Conservation (phyloP, 495 filamentous ascomycete species). For the Penicillium desertorum region DNA sequence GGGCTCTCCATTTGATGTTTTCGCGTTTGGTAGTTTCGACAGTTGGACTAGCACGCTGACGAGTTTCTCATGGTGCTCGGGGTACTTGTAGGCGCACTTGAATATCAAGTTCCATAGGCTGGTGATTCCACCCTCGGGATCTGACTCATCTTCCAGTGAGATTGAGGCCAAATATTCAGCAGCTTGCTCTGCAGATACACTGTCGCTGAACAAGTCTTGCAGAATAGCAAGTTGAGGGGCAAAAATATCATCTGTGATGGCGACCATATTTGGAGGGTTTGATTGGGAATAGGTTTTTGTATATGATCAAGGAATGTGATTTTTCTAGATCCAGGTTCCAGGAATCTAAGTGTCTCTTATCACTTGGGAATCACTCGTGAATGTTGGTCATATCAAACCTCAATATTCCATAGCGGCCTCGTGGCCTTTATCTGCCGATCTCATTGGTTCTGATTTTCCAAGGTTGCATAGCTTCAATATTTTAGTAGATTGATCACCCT, state of each 20-base stretch:
- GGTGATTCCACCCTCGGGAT: background rate
- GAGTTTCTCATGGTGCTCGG: background rate
- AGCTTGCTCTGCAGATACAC: background rate
- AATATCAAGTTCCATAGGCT: conserved; percentile 1
- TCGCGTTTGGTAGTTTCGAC: conserved; percentile 1
- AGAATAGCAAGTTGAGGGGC: background rate
- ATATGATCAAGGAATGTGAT: background rate
- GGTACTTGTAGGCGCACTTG: conserved; percentile 5
- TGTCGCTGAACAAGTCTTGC: conserved; percentile 1
- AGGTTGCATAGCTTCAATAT: background rate
- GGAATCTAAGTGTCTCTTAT: background rate
- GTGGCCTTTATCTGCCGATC: conserved; percentile 5
- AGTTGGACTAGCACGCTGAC: background rate
- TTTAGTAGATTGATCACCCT: background rate
- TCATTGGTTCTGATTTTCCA: conserved; percentile 3
- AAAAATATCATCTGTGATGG: conserved; percentile 1
- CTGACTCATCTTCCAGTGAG: background rate
- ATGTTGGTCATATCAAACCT: background rate
- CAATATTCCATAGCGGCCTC: background rate
- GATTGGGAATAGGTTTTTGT: background rate
- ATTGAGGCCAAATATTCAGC: conserved; percentile 1
- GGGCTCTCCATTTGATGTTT: background rate
- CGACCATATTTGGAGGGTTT: background rate
- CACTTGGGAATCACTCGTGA: background rate
- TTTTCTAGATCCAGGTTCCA: background rate